Evolutionary conservation across 257 asterid species (phyloP).

Genomic region (Verbascum thapsus): DNA sequence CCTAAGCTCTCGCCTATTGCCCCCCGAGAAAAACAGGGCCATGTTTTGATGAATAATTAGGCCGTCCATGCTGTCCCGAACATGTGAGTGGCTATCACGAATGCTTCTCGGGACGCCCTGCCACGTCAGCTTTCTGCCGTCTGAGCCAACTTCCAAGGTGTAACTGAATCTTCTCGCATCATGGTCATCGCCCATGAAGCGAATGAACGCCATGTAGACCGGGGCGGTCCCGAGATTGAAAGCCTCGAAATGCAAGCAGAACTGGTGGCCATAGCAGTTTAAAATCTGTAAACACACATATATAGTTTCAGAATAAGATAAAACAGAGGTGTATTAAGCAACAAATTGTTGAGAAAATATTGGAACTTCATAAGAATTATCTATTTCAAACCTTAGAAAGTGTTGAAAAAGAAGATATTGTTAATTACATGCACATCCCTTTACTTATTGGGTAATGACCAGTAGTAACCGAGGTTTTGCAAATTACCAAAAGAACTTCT

Average conservation of each 20-base stretch:
- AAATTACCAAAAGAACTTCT: too few relatives aligned
- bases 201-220: slow-evolving; percentile 62
- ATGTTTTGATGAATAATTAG: slow-evolving; percentile 52
- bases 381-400: too few relatives aligned
- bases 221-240: slow-evolving; percentile 56
- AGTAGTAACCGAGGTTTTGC: too few relatives aligned
- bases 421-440: too few relatives aligned
- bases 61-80: slow-evolving; percentile 64
- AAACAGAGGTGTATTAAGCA: too few relatives aligned
- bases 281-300: slow-evolving; percentile 61
- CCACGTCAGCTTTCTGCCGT: slow-evolving; percentile 55
- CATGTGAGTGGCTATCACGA: slow-evolving; percentile 50
- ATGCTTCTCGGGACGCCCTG: slow-evolving; percentile 63
- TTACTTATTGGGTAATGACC: too few relatives aligned
- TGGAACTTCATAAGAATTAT: too few relatives aligned
- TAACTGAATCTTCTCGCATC: slow-evolving; percentile 52
- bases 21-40: slow-evolving; percentile 59
- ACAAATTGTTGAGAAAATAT: too few relatives aligned
- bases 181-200: slow-evolving; percentile 66
- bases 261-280: slow-evolving; percentile 59
- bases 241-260: slow-evolving; percentile 68
- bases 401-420: too few relatives aligned
- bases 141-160: slow-evolving; percentile 51
- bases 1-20: slow-evolving; percentile 54
- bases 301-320: too few relatives aligned